Evolutionary conservation across 2,329 filamentous ascomycete species (phyloP), one percentile per base, ranked within the genome.

Genomic region (Aspergillus tubingensis): DNA sequence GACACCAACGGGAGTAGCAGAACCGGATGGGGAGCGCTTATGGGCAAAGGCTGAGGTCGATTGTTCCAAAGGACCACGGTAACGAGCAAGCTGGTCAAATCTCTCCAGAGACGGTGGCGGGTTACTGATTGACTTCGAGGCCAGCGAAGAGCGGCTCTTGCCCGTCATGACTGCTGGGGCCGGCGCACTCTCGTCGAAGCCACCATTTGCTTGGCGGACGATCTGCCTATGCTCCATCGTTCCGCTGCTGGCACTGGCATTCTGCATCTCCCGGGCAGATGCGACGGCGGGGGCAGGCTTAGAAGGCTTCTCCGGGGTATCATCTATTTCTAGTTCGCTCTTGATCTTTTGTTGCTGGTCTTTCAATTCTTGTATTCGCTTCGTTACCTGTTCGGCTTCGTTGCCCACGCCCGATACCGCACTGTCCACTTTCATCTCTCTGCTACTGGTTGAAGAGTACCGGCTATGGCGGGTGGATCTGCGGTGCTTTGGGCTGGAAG

Each of bases 111-210:
- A 69, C 36, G 74, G 65, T 6, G 68, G 64, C 17, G 69, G 65
- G 36, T 70, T 62, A 27, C 72, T 72, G 11, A 66, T 63, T 5
- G 68, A 61, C 54, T 71, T 76, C 2, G 70, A 67, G 11, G 67
- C 62, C 30, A 74, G 65, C 30, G 73, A 70, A 4, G 63, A 65
- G 49, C 68, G 82, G 73, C 63, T 70, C 80, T 83, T 70, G 15
- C 86, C 82, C 63, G 89, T 89, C 15, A 87, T 82, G 7, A 92
- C 82, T 1, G 88, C 83, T 0, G 90, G 89, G 17, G 86, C 89
- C 1, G 90, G 89, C 0, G 90, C 90, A 13, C 86, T 87, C 17
- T 91, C 88, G 21, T 90, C 69, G 23, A 63, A 61, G 10, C n/a
- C 50, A 11, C 27, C 19, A 19, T 57, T 61, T 47, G 60, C 62